Base-by-base conservation (phyloP, 2,329 filamentous ascomycete genomes). In the Pseudogymnoascus sp. region DNA sequence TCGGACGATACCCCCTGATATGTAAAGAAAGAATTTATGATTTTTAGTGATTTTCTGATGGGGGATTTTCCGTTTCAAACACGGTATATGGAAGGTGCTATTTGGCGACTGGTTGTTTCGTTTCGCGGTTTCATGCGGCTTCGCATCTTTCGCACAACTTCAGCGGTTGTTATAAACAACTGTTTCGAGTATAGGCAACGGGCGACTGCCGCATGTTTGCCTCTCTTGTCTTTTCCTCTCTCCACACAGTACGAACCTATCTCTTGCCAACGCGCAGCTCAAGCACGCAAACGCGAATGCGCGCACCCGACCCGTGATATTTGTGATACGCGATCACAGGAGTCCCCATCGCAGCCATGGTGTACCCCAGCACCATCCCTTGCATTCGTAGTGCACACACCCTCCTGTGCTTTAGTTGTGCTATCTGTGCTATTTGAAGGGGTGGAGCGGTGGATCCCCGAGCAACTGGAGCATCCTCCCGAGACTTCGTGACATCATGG, bases 271-370 rank as follows among this genome's bases (percentile, higher is more conserved):
- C 49, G 16, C 29, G 49, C 10, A 55, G 33, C 49, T 10, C 49
- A 33, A 16, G 29, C 29, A 55, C 29, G n/a, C 4, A 21, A n/a
- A 33, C 49, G 49, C 49, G 49, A 55, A 21, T 31, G 29, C 49
- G 49, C 29, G 49, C 16, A 55, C 29, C 29, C 49, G 49, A 55
- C 16, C 29, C 8, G 29, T 21, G 49, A 35, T 33, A 55, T 55
- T 55, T 55, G 49, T 55, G 29, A 55, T 55, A 55, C 49, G 49
- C 49, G 49, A 55, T 55, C 49, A 19, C 49, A 55, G 29, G 49
- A 55, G 49, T 19, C 10, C 29, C n/a, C 29, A 33, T 55, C 29
- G 7, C 41, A 55, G 49, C 49, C 16, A 21, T 35, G 21, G 26
- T 55, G 49, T 33, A 35, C 49, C 49, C 49, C 29, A 33, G 29